Percentiles rank a stretch among this genome's conserved stretches.
These are phyloP conservation scores for Phytopythium kandeliae DNA, from an alignment of 352 stramenopile genomes.

Conservation along the genomic window DNA sequence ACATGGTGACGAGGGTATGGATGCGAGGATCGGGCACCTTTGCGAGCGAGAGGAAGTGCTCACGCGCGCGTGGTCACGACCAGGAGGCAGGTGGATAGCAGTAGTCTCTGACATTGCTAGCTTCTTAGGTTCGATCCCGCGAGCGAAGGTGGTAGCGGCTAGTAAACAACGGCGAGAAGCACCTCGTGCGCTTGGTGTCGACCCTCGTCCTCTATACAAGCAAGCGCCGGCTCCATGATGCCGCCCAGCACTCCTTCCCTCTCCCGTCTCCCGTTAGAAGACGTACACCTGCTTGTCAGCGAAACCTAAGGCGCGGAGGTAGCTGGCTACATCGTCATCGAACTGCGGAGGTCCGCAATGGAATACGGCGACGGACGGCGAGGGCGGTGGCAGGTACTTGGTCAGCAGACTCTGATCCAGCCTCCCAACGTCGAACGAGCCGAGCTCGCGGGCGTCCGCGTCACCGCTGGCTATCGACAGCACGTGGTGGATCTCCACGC, in stretches of 20 bases:
- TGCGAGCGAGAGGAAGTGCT: no score
- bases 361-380: slow-evolving; percentile 47
- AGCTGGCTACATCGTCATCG: slow-evolving; percentile 44
- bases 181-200: background rate
- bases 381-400: slow-evolving; percentile 33
- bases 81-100: no score
- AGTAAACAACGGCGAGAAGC: no score
- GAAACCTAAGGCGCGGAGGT: slow-evolving; percentile 46
- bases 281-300: slow-evolving; percentile 51
- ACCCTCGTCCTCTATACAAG: background rate
- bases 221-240: background rate
- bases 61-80: no score
- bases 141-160: no score
- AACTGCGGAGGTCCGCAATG: slow-evolving; percentile 71
- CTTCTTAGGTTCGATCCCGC: no score
- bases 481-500: slow-evolving; percentile 65
- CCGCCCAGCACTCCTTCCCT: background rate
- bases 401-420: slow-evolving; percentile 40
- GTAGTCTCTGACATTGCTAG: no score
- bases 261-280: slow-evolving; percentile 44
- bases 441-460: slow-evolving; percentile 37
- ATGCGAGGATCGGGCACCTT: no score
- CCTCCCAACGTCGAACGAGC: slow-evolving; percentile 40
- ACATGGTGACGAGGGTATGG: no score
- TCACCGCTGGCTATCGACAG: slow-evolving; percentile 36